These are phyloP conservation scores for Phytophthora aleatoria DNA, from an alignment of 352 stramenopile species.

Conservation along the genomic window DNA sequence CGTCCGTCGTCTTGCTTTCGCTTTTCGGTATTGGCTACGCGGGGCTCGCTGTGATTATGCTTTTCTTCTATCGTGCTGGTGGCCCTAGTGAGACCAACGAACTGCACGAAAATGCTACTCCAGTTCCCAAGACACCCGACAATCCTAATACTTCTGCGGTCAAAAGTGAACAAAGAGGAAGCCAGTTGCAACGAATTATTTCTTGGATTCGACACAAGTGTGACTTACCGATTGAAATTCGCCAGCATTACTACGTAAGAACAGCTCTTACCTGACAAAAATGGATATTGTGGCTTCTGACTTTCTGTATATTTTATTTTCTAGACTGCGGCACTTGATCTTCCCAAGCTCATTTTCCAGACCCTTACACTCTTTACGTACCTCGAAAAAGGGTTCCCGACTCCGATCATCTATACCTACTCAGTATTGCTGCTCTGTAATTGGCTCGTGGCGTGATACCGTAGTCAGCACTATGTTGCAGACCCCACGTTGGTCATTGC, in stretches of 20 bases:
- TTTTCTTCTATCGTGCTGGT: slow-evolving; percentile 30
- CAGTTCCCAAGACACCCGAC: background rate
- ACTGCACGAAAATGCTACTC: background rate
- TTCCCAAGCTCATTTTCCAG: slow-evolving; percentile 58
- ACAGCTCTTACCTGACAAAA: background rate
- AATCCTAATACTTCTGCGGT: background rate
- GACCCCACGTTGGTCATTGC: slow-evolving; percentile 37
- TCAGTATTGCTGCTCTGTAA: slow-evolving; percentile 39
- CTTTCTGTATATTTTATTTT: background rate
- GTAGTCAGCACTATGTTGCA: slow-evolving; percentile 39
- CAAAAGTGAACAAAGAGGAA: background rate
- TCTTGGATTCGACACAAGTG: background rate
- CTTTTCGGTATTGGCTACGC: slow-evolving; percentile 41
- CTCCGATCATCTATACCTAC: slow-evolving; percentile 46
- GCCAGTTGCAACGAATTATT: background rate
- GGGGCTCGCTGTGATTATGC: slow-evolving; percentile 36
- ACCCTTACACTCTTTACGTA: slow-evolving; percentile 42
- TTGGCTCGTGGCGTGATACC: slow-evolving; percentile 49
- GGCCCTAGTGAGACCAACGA: background rate
- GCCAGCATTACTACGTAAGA: slow-evolving; percentile 26
- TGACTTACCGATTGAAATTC: slow-evolving; percentile 12
- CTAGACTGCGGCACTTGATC: slow-evolving; percentile 40
- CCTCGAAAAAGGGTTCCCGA: slow-evolving; percentile 44
- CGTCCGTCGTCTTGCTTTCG: slow-evolving; percentile 26
- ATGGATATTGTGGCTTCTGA: background rate